Percentiles rank a stretch among this genome's conserved stretches.
phyloP scores from a whole-genome alignment of 768 basidiomycete genomes.

The Amanita muscaria region DNA sequence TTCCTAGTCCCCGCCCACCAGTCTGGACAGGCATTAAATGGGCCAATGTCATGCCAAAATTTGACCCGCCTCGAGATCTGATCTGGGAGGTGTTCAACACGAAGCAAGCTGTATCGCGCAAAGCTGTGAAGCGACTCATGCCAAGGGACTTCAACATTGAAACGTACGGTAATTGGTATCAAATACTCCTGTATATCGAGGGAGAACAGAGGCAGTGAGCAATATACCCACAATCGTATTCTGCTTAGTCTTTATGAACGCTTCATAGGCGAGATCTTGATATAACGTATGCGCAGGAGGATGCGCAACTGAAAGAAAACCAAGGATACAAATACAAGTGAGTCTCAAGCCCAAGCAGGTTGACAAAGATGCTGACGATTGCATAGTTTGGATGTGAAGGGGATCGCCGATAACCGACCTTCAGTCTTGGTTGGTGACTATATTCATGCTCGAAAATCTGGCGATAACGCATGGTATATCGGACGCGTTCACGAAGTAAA shows the following conservation, averaged over 20 bases:
- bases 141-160: constrained; percentile 25
- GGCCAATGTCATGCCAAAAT: constrained; percentile 23
- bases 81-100: constrained; percentile 21
- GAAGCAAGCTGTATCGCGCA: not conserved
- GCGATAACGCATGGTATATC: constrained; percentile 25
- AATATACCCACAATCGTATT: not conserved
- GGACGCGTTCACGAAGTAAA: constrained; percentile 42
- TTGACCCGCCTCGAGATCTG: constrained; percentile 22
- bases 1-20: constrained; percentile 30
- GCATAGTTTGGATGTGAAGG: constrained; percentile 41
- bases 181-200: constrained; percentile 39
- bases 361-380: not conserved
- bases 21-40: constrained; percentile 30
- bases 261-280: constrained; percentile 29
- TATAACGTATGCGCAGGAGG: constrained; percentile 24
- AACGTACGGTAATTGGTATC: constrained; percentile 38
- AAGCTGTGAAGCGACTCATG: constrained; percentile 24
- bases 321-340: constrained; percentile 35
- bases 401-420: constrained; percentile 49
- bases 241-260: constrained; percentile 3
- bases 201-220: constrained; percentile 39
- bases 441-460: constrained; percentile 25
- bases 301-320: constrained; percentile 25
- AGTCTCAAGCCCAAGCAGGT: constrained; percentile 10
- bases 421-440: constrained; percentile 47